Evolutionary conservation across 2,329 filamentous ascomycete genomes (phyloP).

Genomic region (Pseudogymnoascus sp.): DNA sequence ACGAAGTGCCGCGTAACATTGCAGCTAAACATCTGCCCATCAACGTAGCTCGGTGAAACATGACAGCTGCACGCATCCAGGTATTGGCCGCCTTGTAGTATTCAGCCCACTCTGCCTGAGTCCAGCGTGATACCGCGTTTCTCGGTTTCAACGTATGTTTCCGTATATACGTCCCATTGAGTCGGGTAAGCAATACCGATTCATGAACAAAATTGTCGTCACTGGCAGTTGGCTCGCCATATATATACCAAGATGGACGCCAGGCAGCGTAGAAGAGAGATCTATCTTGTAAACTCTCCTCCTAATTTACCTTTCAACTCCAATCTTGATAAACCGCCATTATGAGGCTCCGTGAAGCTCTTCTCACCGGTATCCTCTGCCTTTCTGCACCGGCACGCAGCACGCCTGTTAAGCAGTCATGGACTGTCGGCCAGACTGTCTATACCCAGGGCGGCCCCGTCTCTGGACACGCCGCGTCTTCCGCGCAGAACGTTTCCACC

Average conservation of each 20-base stretch:
- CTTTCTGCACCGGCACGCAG: neutral
- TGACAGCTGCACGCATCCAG: neutral
- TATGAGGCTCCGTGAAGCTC: neutral
- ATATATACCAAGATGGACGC: neutral
- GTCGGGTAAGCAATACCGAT: neutral
- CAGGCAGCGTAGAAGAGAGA: neutral
- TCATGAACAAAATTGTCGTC: neutral
- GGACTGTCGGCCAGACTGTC: conserved; percentile 22
- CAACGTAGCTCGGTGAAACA: neutral
- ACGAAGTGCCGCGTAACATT: neutral
- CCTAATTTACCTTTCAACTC: neutral
- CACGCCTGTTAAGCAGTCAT: neutral
- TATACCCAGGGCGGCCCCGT: conserved; percentile 25
- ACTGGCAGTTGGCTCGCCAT: neutral
- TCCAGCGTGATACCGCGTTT: neutral
- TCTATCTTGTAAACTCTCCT: neutral
- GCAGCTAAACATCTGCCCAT: neutral
- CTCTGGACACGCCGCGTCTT: conserved; percentile 20
- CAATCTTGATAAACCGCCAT: neutral
- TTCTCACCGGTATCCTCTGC: neutral
- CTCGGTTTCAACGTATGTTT: neutral
- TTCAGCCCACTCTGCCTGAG: neutral
- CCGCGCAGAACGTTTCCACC: conserved; percentile 20
- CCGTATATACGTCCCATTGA: neutral
- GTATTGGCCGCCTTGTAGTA: neutral